Evolutionary conservation across 306 rosid species (phyloP).

Genomic region (Corylus avellana): DNA sequence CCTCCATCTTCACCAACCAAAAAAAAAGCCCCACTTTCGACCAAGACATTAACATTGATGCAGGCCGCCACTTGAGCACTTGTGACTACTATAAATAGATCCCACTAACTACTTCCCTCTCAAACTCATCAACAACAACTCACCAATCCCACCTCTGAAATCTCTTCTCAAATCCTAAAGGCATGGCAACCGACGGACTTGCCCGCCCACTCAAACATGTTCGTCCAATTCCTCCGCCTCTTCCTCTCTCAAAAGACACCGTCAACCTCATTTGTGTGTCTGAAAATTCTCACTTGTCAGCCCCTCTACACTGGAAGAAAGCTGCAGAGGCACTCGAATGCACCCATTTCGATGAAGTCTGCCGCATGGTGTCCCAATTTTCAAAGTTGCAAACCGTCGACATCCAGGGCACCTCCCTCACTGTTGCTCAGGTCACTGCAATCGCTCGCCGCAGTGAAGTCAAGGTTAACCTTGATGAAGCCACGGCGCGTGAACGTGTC

Average conservation of each 20-base stretch:
- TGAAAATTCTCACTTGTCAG: neutral
- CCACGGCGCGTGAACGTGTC: constrained; percentile 32
- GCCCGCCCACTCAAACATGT: neutral
- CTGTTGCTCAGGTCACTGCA: constrained; percentile 35
- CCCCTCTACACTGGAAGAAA: constrained; percentile 30
- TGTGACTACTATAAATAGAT: neutral
- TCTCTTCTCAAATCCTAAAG: neutral
- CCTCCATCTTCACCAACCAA: no score
- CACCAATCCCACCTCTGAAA: neutral
- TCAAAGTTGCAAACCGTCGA: constrained; percentile 18
- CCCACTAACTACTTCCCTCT: neutral
- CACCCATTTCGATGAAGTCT: constrained; percentile 37
- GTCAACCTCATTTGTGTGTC: neutral
- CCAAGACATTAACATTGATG: no score
- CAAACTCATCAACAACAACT: neutral
- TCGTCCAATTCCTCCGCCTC: neutral
- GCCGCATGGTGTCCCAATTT: constrained; percentile 30
- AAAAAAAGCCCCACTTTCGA: no score
- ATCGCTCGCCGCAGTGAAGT: constrained; percentile 33
- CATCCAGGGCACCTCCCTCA: constrained; percentile 35
- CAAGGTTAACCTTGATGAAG: constrained; percentile 23
- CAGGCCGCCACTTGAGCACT: neutral
- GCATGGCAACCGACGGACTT: constrained; percentile 3
- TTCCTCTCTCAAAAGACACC: constrained; percentile 5
- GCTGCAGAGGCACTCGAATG: constrained; percentile 31